Base-by-base conservation (phyloP, 306 rosid genomes). In the Sesbania bispinosa region DNA sequence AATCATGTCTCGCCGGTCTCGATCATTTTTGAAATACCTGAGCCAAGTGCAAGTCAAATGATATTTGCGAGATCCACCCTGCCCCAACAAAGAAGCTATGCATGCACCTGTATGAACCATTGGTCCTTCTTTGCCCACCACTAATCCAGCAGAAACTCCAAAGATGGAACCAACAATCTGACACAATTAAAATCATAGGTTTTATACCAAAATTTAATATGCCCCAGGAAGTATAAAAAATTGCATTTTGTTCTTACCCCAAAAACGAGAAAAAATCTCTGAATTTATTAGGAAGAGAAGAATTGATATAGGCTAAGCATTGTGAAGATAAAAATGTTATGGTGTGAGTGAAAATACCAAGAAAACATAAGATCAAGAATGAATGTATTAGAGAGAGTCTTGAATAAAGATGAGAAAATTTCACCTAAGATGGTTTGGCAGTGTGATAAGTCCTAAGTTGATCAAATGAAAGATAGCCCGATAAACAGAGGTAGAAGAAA, bases 21-120 rank as follows among this genome's bases (percentile, higher is more conserved):
- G 69, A 68, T 92, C 96, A 76, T 92, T 89, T 79, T 92, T 89
- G 86, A 89, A 92, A 81, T 67, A 80, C 65, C 91, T 86, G 24
- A 92, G 98, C 88, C 95, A 86, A 50, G 21, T 85, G 83, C 95
- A 85, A 48, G 91, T 88, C 62, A 90, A 77, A 33, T 30, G 79
- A 58, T 88, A 90, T 79, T 89, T 92, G 81, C 83, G 87, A 61
- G 98, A 92, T 75, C 98, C 96, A 6, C 96, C 98, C 57, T 92
- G 98, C 16, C 98, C 96, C 48, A 90, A 77, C 79, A 90, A 72
- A 62, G 86, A 83, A 68, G 96, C 98, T 84, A 92, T 82, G 85
- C 98, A 92, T 47, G 98, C 90, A 62, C 98, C 98, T 58, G 98
- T 86, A 55, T 92, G 96, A 61, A 92, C 98, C 98, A 92, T 92